Base-by-base conservation (phyloP, 2,329 filamentous ascomycete genomes). In the Xylaria sp. region DNA sequence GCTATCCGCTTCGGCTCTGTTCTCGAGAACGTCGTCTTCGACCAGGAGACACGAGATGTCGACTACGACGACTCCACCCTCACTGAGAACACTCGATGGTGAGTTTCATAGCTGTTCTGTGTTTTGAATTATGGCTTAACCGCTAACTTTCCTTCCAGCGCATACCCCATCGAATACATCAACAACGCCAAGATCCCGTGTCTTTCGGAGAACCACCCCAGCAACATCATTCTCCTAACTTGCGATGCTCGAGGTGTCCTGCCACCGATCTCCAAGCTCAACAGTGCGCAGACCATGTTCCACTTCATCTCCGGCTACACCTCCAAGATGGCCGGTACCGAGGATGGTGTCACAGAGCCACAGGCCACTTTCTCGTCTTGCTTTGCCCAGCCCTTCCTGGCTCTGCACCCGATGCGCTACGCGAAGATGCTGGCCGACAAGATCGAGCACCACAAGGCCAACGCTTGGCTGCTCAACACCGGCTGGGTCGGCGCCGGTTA, bases 301-400 rank as follows among this genome's bases (percentile, higher is more conserved):
- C 96, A 99, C 88, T 99, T 99, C 90, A 99, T 99, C 84, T 97
- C 93, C 21, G 96, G 96, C 77, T 99, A 99, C 88, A 99, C 96
- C 73, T 98, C 95, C 80, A 99, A 99, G 91, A 99, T 99, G 96
- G 96, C 96, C 73, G 96, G 96, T 79, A 99, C 96, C 40, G 96
- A 99, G 85, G 93, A 98, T 74, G 96, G 96, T 79, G 90, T 99
- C 73, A 97, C 93, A 10, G 96, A 99, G 85, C 96, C 96, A 73
- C 93, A 98, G 84, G 96, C 96, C 27, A 99, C 96, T 78, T 99
- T 99, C 90, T 98, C 94, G 29, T 97, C 94, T 62, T 99, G 96
- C 90, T 99, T 99, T 84, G 96, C 96, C 65, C 96, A 99, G 85
- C 96, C 96, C 71, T 99, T 99, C 93, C 87, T 99, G 78, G 96